Evolutionary conservation across 441 rosid genomes (phyloP), one percentile per base, ranked within the genome.

Genomic region (Metrosideros polymorpha): DNA sequence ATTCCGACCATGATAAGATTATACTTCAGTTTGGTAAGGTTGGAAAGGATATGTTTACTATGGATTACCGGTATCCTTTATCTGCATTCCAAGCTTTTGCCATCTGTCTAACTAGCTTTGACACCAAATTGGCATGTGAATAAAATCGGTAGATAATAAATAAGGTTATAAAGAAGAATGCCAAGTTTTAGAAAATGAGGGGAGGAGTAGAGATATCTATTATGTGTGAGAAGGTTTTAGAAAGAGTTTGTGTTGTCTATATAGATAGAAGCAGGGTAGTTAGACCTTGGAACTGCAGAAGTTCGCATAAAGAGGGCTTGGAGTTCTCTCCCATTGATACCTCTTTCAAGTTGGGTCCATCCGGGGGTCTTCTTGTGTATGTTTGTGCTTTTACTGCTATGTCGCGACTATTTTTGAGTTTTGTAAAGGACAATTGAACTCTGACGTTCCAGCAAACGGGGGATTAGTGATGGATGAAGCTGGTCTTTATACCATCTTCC

Each of bases 61-160:
- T 87, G 89, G 89, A 87, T 63, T 87, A 87, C 56, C 87, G 87
- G 27, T 87, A 87, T 52, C 89, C 89, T 42, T 54, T 87, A 7
- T 87, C 89, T 32, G 87, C 89, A 45, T 87, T 87, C 32, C 89
- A 87, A 66, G 89, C 89, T 61, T 87, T 87, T 61, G 89, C 89
- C 29, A 87, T 87, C 75, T 87, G 86, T 71, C 29, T 82, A 54
- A 86, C 85, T 29, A 61, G 87, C 87, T 86, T 86, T 1, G 87
- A 86, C 87, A 86, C 85, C 47, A 87, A 87, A 82, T 45, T 87
- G 85, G 89, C 89, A 6, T 85, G 89, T 87, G 89, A 87, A 82
- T 87, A 87, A 71, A 35, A 42, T 71, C 0, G 3, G 47, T 71
- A 71, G 49, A 24, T 39, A 39, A 39, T 71, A 39, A 39, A 39